Conservation (phyloP, 2,329 filamentous ascomycete species). For the Fusarium globosum region DNA sequence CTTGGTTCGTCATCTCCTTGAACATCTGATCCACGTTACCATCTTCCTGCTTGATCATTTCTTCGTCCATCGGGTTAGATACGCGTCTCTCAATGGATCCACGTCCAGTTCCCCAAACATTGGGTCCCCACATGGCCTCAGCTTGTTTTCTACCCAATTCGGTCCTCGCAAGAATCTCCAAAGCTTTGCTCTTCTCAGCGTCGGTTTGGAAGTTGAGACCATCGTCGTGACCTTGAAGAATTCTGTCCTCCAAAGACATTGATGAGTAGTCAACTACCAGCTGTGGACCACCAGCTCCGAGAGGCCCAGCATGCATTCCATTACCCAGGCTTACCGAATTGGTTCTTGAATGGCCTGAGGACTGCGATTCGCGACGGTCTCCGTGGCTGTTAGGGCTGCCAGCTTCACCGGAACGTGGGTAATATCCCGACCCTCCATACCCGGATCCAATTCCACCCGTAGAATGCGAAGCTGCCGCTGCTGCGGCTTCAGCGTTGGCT, state of each 20-base stretch:
- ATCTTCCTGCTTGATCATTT: constrained; percentile 54
- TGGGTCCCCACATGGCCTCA: constrained; percentile 62
- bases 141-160: constrained; percentile 62
- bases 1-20: constrained; percentile 65
- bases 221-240: constrained; percentile 61
- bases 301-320: constrained; percentile 56
- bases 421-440: constrained; percentile 45
- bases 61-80: constrained; percentile 44
- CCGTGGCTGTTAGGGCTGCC: constrained; percentile 42
- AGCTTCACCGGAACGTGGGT: constrained; percentile 33
- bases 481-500: constrained; percentile 65
- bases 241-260: constrained; percentile 61
- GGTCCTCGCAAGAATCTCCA: constrained; percentile 64
- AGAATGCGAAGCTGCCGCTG: constrained; percentile 45
- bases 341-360: constrained; percentile 46
- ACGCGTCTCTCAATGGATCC: constrained; percentile 47
- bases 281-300: constrained; percentile 56
- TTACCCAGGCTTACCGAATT: constrained; percentile 56
- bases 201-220: constrained; percentile 58
- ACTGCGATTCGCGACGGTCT: constrained; percentile 41
- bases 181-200: constrained; percentile 60
- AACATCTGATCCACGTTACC: constrained; percentile 67
- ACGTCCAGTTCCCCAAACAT: constrained; percentile 56
- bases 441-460: constrained; percentile 19
- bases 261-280: constrained; percentile 54